Conservation (phyloP, 2,329 filamentous ascomycete genomes). For the Parafenestella ontariensis region DNA sequence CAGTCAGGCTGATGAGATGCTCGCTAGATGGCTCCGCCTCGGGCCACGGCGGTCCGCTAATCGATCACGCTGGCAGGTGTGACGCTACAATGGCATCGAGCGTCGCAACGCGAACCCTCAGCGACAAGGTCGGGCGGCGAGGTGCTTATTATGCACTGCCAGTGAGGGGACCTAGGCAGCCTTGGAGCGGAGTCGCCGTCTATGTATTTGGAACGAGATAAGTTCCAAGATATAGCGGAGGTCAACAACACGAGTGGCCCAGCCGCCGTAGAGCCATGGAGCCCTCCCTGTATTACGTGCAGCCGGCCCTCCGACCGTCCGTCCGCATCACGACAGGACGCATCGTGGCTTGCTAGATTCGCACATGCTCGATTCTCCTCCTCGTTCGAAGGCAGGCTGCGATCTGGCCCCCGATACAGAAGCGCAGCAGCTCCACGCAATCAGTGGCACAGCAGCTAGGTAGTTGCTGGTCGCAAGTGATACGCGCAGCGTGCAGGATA, state of each 20-base stretch:
- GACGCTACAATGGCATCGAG: conserved; percentile 1
- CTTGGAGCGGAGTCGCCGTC: conserved; percentile 18
- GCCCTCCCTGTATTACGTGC: conserved; percentile 2
- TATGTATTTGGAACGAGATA: conserved; percentile 15
- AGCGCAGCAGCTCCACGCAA: conserved; percentile 9
- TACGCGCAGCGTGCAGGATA: background rate
- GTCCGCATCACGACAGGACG: background rate
- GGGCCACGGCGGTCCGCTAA: background rate
- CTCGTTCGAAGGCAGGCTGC: background rate
- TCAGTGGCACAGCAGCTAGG: conserved; percentile 15
- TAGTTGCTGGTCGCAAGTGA: background rate
- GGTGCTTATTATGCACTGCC: conserved; percentile 10
- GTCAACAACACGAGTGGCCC: background rate
- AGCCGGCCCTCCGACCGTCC: background rate
- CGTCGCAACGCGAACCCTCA: conserved; percentile 3
- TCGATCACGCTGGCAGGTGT: conserved; percentile 4
- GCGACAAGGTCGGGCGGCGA: background rate
- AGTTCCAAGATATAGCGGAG: conserved; percentile 10
- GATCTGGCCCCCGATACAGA: background rate
- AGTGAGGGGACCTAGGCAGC: conserved; percentile 1
- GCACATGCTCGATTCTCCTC: background rate
- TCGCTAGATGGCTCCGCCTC: conserved; percentile 1
- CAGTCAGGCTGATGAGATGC: background rate
- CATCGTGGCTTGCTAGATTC: background rate
- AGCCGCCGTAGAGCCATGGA: conserved; percentile 1